These are phyloP conservation scores for Cocos nucifera DNA, from an alignment of 176 grass and related monocot genomes.

Conservation along the genomic window DNA sequence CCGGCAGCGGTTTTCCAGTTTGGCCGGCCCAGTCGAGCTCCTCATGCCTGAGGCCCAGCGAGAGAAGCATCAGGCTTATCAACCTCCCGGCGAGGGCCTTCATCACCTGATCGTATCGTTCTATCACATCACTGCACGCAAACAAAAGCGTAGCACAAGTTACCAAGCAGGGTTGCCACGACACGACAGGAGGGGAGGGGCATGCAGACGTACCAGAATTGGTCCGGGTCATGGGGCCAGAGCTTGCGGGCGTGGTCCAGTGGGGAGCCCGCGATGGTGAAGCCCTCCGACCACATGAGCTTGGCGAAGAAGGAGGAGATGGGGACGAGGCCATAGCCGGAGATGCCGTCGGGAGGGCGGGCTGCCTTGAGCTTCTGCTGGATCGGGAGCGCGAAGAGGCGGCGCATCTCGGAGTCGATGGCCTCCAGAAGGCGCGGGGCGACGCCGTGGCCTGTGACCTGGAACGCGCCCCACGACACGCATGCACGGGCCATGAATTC, in stretches of 20 bases:
- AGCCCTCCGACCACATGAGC: conserved; percentile 86
- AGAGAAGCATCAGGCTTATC: conserved; percentile 43
- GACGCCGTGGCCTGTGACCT: conserved; percentile 52
- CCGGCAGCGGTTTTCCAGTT: conserved; percentile 13
- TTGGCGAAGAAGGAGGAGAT: conserved; percentile 61
- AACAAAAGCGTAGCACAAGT: too few relatives aligned
- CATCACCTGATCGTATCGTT: conserved; percentile 72
- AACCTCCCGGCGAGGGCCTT: conserved; percentile 40
- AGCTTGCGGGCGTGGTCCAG: conserved; percentile 66
- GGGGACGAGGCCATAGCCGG: too few relatives aligned
- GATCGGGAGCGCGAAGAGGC: conserved; percentile 74
- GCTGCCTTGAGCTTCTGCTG: conserved; percentile 61
- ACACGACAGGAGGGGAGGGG: too few relatives aligned
- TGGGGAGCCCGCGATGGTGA: too few relatives aligned
- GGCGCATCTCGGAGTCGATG: conserved; percentile 44
- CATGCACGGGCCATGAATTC: conserved; percentile 38
- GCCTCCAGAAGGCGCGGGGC: conserved; percentile 22
- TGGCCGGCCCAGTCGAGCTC: conserved; percentile 29
- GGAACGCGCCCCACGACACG: conserved; percentile 81
- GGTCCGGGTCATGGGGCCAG: conserved; percentile 63
- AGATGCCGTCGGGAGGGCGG: conserved; percentile 16
- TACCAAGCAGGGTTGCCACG: too few relatives aligned
- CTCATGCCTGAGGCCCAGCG: conserved; percentile 56
- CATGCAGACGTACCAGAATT: conserved; percentile 63
- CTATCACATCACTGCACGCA: conserved; percentile 59